Evolutionary conservation across 2,329 filamentous ascomycete genomes (phyloP).

Genomic region (Paecilomyces niveus): DNA sequence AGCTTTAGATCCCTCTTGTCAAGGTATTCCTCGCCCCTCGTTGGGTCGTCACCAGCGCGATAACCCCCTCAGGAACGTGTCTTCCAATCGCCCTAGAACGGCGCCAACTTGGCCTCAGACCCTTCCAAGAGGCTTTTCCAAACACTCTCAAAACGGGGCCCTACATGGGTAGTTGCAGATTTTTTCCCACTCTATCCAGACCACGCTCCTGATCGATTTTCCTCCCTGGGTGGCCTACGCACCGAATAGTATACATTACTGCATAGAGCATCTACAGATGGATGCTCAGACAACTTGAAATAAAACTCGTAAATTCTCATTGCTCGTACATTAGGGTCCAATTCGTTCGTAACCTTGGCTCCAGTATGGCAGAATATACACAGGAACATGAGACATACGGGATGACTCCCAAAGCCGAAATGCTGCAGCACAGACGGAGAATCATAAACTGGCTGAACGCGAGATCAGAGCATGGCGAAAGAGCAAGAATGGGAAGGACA

Average conservation of each 20-base stretch:
- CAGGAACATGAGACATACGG: background rate
- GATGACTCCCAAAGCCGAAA: background rate
- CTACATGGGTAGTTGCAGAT: background rate
- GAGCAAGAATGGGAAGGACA: constrained; percentile 9
- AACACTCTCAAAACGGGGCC: background rate
- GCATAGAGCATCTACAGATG: too few relatives aligned
- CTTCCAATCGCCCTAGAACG: background rate
- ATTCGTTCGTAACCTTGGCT: background rate
- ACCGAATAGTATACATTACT: background rate
- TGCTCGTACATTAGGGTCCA: background rate
- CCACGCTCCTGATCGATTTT: background rate
- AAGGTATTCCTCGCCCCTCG: background rate
- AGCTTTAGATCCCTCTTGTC: background rate
- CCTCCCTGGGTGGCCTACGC: background rate
- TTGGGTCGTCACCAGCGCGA: background rate
- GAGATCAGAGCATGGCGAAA: constrained; percentile 12
- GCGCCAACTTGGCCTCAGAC: background rate
- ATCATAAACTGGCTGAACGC: constrained; percentile 5
- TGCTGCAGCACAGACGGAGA: constrained; percentile 6
- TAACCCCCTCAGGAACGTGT: background rate
- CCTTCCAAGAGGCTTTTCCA: background rate
- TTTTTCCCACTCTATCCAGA: background rate
- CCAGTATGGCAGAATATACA: background rate
- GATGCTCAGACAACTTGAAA: background rate
- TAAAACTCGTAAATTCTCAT: background rate